These are phyloP conservation scores for Gonapodya sp. DNA, from an alignment of 192 early-diverging fungal species.

Conservation along the genomic window DNA sequence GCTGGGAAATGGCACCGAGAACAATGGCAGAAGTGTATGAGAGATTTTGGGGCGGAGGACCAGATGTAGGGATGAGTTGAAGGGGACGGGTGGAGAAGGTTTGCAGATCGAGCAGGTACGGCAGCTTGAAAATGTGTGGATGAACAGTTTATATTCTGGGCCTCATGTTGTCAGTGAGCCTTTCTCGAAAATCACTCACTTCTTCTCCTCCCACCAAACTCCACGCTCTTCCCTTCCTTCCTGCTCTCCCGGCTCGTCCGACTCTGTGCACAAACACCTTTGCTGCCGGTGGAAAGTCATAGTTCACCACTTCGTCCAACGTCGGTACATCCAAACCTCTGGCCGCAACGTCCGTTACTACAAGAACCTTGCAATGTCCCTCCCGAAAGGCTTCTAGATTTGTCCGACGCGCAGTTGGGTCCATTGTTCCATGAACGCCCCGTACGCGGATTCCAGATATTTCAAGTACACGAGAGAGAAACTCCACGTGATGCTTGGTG, in stretches of 20 bases:
- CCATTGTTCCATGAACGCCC: constrained; percentile 89
- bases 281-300: constrained; percentile 82
- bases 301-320: constrained; percentile 94
- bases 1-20: constrained; percentile 63
- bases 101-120: constrained; percentile 87
- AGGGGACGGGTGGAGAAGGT: constrained; percentile 76
- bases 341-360: constrained; percentile 98
- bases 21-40: constrained; percentile 74
- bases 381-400: constrained; percentile 78
- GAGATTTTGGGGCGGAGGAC: constrained; percentile 25
- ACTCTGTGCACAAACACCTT: constrained; percentile 97
- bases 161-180: not conserved
- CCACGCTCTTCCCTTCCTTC: constrained; percentile 83
- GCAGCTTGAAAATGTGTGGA: no score
- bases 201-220: constrained; percentile 82
- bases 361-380: constrained; percentile 65
- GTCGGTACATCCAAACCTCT: constrained; percentile 99
- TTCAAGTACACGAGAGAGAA: constrained; percentile 63
- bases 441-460: constrained; percentile 65
- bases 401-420: constrained; percentile 80
- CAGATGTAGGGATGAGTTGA: constrained; percentile 34
- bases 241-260: constrained; percentile 92
- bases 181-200: not conserved
- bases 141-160: not conserved
- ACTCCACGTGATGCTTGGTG: constrained; percentile 98